Evolutionary conservation across 305 asterid genomes (phyloP), one percentile per base, ranked within the genome.

Genomic region (Euphrasia arctica): DNA sequence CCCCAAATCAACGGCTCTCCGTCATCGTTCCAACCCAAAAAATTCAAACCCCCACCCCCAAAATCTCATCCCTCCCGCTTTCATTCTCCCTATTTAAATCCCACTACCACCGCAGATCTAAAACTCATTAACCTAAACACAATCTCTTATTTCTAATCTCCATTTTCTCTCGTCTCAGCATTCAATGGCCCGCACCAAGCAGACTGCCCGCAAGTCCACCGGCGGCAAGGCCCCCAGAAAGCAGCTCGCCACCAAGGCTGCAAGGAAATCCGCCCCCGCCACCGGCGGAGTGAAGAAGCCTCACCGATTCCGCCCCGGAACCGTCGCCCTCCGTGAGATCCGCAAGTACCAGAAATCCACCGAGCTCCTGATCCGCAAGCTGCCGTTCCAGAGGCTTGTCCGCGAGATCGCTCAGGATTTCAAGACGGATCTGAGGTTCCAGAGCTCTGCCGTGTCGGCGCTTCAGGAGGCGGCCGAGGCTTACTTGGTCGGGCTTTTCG

Each of bases 11-110:
- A 77, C 76, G 74, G 73, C 56, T 41, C 8, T 3, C 64, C 50
- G 11, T 31, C 32, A 15, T 18, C 60, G 10, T 9, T 48, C 54
- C 6, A 57, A 0, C 41, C 64, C 68, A 13, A 67, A 76, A 61
- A 70, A 11, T 73, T 73, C 67, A 62, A 72, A 69, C 49, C 34
- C 6, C 65, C 22, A 18, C 22, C 22, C 78, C 71, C 51, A 51
- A 77, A 73, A 63, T 59, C 29, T 34, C 64, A 49, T 3, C 54
- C 28, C 60, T 67, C 77, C 69, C 73, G 73, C 77, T 57, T 22
- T 12, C 63, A 9, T 8, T 14, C 28, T 28, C 32, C 41, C 41
- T 56, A 70, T 70, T 25, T 64, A 78, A 61, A 41, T 62, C 60
- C 39, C 63, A 14, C 66, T 54, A 4, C 60, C 32, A 9, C 11